phyloP scores from a whole-genome alignment of 805 yeast genomes.

The Schwanniomyces polymorphus region DNA sequence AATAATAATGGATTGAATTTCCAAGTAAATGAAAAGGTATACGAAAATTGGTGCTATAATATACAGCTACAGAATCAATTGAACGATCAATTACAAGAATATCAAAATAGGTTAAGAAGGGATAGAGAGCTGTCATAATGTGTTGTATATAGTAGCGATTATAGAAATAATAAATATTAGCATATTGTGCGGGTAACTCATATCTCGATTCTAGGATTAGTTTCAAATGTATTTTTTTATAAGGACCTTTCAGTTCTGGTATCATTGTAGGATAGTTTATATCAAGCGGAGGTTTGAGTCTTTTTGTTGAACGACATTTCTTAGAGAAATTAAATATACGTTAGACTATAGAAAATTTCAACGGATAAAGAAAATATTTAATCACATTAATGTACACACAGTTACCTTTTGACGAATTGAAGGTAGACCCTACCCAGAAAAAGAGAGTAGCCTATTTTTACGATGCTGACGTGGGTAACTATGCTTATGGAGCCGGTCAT shows the following conservation, averaged over 20 bases:
- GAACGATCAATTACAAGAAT: slow-evolving; percentile 38
- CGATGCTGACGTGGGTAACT: slow-evolving; percentile 89
- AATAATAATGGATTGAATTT: slow-evolving; percentile 52
- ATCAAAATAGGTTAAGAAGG: slow-evolving; percentile 13
- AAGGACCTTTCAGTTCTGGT: background rate
- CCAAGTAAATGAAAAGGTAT: slow-evolving; percentile 44
- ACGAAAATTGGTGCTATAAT: slow-evolving; percentile 39
- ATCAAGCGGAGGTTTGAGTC: background rate
- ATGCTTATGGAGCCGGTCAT: slow-evolving; percentile 97
- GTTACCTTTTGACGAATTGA: slow-evolving; percentile 46
- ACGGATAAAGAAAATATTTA: background rate
- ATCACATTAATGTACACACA: slow-evolving; percentile 32
- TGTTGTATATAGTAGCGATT: background rate
- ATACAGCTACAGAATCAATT: slow-evolving; percentile 46
- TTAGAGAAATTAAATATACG: background rate
- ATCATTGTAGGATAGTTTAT: background rate
- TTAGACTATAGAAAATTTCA: background rate
- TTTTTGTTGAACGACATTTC: background rate
- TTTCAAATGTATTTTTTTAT: background rate
- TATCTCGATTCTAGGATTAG: background rate
- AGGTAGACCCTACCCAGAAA: slow-evolving; percentile 40
- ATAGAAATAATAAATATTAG: background rate
- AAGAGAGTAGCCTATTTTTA: slow-evolving; percentile 46
- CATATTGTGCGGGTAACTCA: slow-evolving; percentile 3
- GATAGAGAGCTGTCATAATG: slow-evolving; percentile 8